Base-by-base conservation (phyloP, 1,139 yeast genomes). In the Magnusiomyces ingens region DNA sequence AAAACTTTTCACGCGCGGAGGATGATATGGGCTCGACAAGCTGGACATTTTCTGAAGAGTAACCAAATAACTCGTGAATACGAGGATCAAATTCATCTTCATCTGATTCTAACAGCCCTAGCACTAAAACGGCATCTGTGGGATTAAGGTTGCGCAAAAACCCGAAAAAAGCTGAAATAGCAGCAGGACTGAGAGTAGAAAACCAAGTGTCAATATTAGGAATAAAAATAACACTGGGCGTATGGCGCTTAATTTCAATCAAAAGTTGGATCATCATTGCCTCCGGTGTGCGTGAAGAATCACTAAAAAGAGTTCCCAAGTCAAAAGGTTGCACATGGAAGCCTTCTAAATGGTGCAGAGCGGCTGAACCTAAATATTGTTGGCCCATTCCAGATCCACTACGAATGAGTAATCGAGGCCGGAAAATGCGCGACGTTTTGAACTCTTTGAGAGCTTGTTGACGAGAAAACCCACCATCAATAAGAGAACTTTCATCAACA, bases 351-450 rank as follows among this genome's bases (percentile, higher is more conserved):
- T 82, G 79, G 62, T 90, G 87, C 55, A 93, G 72, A 15, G 90
- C 75, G 0, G 98, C 97, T 1, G 93, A 77, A 10, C 93, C 86
- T 15, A 94, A 67, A 67, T 93, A 91, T 60, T 83, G 88, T 62
- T 91, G 96, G 1, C 99, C 99, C 70, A 80, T 80, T 0, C 98
- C 97, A n/a, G 75, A 72, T 2, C 74, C 72, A 1, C 99, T 98
- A 52, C 81, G 72, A 1, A 93, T 75, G 42, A 90, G 71, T 37
- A 93, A 68, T 59, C 94, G 80, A 1, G 99, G 99, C 58, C 89
- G 80, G 67, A 85, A 91, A 1, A 87, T 75, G 58, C 97, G 75
- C 4, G 94, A 77, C 43, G 75, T 74, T 59, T 85, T 68, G 55
- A 74, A 70, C 26, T 63, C 67, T 78, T 79, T 58, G 83, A 73